Evolutionary conservation across 441 rosid species (phyloP).

Genomic region (Breynia disticha): DNA sequence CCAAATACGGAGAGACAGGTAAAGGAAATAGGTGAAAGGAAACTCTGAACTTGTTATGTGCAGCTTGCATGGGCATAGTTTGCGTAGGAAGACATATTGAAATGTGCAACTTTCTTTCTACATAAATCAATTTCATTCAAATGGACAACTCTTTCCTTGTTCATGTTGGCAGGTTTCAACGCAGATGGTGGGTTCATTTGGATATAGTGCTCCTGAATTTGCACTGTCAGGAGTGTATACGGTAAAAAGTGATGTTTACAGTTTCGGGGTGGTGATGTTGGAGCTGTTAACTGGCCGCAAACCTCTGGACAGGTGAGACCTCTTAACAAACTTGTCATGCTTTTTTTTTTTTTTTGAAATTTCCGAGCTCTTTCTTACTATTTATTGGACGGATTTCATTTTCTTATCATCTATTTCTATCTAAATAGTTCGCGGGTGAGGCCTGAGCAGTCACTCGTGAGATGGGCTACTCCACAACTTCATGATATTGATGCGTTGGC

Average conservation of each 20-base stretch:
- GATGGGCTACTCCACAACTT: conserved; percentile 98
- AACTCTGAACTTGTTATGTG: no score
- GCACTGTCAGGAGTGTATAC: conserved; percentile 87
- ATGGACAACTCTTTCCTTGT: background rate
- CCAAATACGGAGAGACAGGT: conserved; percentile 94
- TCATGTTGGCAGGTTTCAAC: conserved; percentile 55
- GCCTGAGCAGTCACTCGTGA: conserved; percentile 85
- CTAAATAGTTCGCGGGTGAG: conserved; percentile 61
- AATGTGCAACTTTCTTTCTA: no score
- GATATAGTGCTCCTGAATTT: conserved; percentile 96
- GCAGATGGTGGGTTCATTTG: conserved; percentile 87
- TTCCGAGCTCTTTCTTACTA: background rate
- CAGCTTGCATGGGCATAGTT: no score
- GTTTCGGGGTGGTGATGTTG: conserved; percentile 96
- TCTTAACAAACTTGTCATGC: background rate
- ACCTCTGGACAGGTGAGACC: conserved; percentile 81
- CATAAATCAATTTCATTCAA: no score
- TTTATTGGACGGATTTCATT: conserved; percentile 1
- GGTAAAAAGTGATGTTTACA: conserved; percentile 93
- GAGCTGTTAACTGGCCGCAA: conserved; percentile 92
- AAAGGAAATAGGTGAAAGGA: conserved; percentile 7
- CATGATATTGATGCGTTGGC: conserved; percentile 93
- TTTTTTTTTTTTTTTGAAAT: conserved; percentile 3
- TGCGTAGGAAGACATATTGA: no score
- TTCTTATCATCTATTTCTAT: background rate